phyloP scores from a whole-genome alignment of 495 filamentous ascomycete genomes.

The Neurospora sp. region DNA sequence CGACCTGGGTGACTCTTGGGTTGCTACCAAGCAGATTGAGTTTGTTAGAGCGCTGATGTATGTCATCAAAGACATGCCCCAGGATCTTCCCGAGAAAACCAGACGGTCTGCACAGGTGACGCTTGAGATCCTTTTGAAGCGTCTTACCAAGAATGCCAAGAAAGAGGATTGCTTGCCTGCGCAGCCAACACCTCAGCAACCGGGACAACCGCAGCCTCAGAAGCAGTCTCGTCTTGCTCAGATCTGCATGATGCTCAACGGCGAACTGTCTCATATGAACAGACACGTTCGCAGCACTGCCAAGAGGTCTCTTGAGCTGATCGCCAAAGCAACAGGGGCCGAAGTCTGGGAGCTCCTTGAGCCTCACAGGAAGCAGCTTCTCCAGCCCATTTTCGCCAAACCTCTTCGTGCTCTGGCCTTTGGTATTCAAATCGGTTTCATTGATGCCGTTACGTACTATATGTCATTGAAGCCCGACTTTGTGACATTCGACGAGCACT shows the following conservation, averaged over 20 bases:
- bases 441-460: slow-evolving; percentile 93
- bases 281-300: slow-evolving; percentile 81
- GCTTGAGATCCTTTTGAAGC: slow-evolving; percentile 61
- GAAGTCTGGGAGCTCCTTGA: slow-evolving; percentile 77
- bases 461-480: slow-evolving; percentile 78
- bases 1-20: slow-evolving; percentile 74
- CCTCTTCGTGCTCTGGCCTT: slow-evolving; percentile 88
- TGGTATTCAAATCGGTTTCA: slow-evolving; percentile 88
- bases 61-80: slow-evolving; percentile 94
- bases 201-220: slow-evolving; percentile 23
- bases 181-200: slow-evolving; percentile 18
- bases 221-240: slow-evolving; percentile 49
- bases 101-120: slow-evolving; percentile 71
- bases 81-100: slow-evolving; percentile 81
- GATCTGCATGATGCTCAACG: slow-evolving; percentile 72
- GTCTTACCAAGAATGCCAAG: slow-evolving; percentile 61
- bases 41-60: slow-evolving; percentile 82
- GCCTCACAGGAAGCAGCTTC: slow-evolving; percentile 75
- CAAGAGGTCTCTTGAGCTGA: slow-evolving; percentile 66
- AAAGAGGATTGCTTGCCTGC: slow-evolving; percentile 66
- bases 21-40: slow-evolving; percentile 68
- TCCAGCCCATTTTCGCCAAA: slow-evolving; percentile 87
- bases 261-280: slow-evolving; percentile 88
- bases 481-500: slow-evolving; percentile 77
- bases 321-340: slow-evolving; percentile 63